These are phyloP conservation scores for Corinectria fuckeliana DNA, from an alignment of 2,329 filamentous ascomycete genomes.

Conservation along the genomic window DNA sequence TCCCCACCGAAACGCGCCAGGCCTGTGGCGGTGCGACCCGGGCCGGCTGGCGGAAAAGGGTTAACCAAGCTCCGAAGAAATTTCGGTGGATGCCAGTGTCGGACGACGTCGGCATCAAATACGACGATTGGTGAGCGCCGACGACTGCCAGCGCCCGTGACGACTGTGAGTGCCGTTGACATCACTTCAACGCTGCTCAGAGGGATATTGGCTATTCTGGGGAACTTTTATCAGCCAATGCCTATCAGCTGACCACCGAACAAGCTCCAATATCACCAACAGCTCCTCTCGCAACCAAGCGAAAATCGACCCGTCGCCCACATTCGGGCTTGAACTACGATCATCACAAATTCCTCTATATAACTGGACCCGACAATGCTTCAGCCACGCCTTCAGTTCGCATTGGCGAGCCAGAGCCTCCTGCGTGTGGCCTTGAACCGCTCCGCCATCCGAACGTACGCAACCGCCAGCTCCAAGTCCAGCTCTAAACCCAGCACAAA, in stretches of 20 bases:
- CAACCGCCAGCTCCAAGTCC: constrained; percentile 32
- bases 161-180: constrained; percentile 20
- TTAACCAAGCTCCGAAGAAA: constrained; percentile 39
- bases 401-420: constrained; percentile 38
- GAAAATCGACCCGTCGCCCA: constrained; percentile 21
- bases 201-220: constrained; percentile 17
- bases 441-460: constrained; percentile 40
- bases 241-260: constrained; percentile 2
- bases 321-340: constrained; percentile 8
- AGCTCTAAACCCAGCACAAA: constrained; percentile 25
- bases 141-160: constrained; percentile 23
- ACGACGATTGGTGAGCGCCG: constrained; percentile 26
- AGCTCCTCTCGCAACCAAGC: constrained; percentile 21
- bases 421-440: constrained; percentile 39
- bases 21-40: constrained; percentile 31
- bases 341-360: neutral
- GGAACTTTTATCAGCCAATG: constrained; percentile 17
- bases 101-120: constrained; percentile 20
- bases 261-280: constrained; percentile 19
- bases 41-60: constrained; percentile 28
- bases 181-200: constrained; percentile 3
- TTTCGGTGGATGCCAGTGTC: constrained; percentile 30
- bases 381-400: constrained; percentile 39
- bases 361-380: constrained; percentile 37
- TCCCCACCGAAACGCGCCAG: constrained; percentile 21